Base-by-base conservation (phyloP, 306 rosid genomes). In the Gastrolobium villosum region DNA sequence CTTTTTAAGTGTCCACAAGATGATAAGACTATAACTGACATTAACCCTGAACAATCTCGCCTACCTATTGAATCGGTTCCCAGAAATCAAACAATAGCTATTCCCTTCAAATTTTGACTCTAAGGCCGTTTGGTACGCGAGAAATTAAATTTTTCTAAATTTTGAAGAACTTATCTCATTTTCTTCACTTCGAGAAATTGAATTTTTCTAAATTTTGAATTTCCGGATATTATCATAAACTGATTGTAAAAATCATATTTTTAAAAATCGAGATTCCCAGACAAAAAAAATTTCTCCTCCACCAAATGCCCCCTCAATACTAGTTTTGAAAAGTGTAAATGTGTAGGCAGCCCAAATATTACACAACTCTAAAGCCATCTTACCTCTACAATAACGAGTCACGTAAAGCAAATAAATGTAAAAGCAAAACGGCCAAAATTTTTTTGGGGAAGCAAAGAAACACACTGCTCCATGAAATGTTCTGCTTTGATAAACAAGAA, bases 381-480 rank as follows among this genome's bases (percentile, higher is more conserved):
- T 20, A 61, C 39, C 34, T 0, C 2, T 53, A 37, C 10, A 57
- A 57, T 45, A 7, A 15, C 50, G 36, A 14, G 6, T 39, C 9
- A 45, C 31, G 36, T 43, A n/a, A 60, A 61, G 10, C 46, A 67
- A 31, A 43, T 1, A 46, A 56, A 70, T 32, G 53, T 13, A 15
- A 40, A 6, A 32, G 59, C 40, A 66, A 0, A 13, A 35, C 62
- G 6, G n/a, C 28, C 59, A 2, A 43, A 10, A 54, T n/a, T 28
- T 39, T 36, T 63, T 7, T 37, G 6, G 53, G 72, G 26, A 36
- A 50, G 36, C 45, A 55, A 9, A 65, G 56, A 45, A 76, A 65
- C 15, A 50, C 7, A 4, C 1, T 28, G n/a, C 20, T 62, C 32
- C 20, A 8, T 52, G 70, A 65, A 66, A 74, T 50, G 13, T 45